Percentiles rank a stretch among this genome's conserved stretches.
These are phyloP conservation scores for Saksenaea oblongispora DNA, from an alignment of 371 early-diverging fungal species.

Conservation along the genomic window DNA sequence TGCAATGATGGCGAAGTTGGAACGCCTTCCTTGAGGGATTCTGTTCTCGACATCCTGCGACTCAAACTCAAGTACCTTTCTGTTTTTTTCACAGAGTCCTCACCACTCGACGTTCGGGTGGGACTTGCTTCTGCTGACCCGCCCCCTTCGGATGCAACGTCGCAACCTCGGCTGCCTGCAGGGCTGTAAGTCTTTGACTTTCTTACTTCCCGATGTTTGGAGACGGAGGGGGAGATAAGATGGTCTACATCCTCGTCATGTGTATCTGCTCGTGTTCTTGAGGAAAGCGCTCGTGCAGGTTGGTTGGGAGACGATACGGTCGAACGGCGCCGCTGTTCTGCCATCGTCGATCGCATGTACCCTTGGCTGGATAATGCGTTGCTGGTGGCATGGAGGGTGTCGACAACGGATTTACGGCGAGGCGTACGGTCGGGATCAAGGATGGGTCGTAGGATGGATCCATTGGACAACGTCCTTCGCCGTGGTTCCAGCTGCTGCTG, in stretches of 20 bases:
- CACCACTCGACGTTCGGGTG: background rate
- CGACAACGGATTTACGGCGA: conserved; percentile 16
- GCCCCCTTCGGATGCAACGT: background rate
- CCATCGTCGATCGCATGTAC: conserved; percentile 33
- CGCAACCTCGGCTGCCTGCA: background rate
- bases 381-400: background rate
- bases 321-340: conserved; percentile 33
- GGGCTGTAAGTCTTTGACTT: background rate
- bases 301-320: background rate
- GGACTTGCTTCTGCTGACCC: background rate
- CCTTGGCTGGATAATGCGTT: conserved; percentile 5
- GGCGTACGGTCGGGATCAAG: conserved; percentile 9
- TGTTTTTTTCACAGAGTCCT: background rate
- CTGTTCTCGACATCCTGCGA: background rate
- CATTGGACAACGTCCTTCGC: conserved; percentile 36
- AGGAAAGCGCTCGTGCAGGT: background rate
- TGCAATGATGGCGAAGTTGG: conserved; percentile 38
- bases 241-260: background rate
- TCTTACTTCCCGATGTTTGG: background rate
- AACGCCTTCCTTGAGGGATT: conserved; percentile 34
- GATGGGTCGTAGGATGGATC: conserved; percentile 16
- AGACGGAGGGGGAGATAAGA: background rate
- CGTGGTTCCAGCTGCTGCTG: conserved; percentile 19
- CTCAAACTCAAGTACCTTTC: background rate
- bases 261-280: background rate